Conservation (phyloP, 805 yeast species). For the Komagataella pseudopastoris region DNA sequence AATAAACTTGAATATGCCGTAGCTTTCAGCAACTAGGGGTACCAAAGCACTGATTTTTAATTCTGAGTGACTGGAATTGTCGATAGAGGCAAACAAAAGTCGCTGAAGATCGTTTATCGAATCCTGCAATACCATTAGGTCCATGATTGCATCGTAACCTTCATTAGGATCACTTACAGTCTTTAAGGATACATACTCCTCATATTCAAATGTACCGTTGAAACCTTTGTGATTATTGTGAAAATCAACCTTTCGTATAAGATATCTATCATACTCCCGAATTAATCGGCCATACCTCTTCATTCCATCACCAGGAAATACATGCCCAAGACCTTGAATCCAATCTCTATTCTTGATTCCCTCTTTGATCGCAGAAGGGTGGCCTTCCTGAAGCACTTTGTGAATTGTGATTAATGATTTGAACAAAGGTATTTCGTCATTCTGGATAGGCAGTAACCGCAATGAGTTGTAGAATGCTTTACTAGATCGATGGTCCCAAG, state of each 20-base stretch:
- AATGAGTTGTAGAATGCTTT: constrained; percentile 76
- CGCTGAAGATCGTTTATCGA: constrained; percentile 67
- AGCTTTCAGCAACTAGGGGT: constrained; percentile 82
- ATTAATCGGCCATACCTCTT: constrained; percentile 60
- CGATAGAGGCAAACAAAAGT: constrained; percentile 58
- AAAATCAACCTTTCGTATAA: constrained; percentile 64
- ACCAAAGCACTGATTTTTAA: constrained; percentile 80
- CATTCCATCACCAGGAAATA: constrained; percentile 26
- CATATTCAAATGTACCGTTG: constrained; percentile 92
- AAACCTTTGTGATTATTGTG: constrained; percentile 80
- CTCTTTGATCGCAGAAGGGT: constrained; percentile 67
- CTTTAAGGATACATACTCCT: constrained; percentile 80
- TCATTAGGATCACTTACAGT: constrained; percentile 90
- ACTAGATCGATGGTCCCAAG: constrained; percentile 90
- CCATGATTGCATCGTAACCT: constrained; percentile 83
- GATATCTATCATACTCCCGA: constrained; percentile 57
- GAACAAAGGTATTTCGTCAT: constrained; percentile 74
- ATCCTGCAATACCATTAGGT: constrained; percentile 78
- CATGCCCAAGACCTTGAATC: constrained; percentile 58
- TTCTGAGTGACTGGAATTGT: constrained; percentile 45
- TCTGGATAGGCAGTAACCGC: constrained; percentile 65
- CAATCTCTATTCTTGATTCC: constrained; percentile 71
- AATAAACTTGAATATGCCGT: constrained; percentile 82
- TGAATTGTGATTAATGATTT: constrained; percentile 79
- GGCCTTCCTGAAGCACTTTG: constrained; percentile 97